These are phyloP conservation scores for Pyrenophora graminea DNA, from an alignment of 2,329 filamentous ascomycete species.

Conservation along the genomic window DNA sequence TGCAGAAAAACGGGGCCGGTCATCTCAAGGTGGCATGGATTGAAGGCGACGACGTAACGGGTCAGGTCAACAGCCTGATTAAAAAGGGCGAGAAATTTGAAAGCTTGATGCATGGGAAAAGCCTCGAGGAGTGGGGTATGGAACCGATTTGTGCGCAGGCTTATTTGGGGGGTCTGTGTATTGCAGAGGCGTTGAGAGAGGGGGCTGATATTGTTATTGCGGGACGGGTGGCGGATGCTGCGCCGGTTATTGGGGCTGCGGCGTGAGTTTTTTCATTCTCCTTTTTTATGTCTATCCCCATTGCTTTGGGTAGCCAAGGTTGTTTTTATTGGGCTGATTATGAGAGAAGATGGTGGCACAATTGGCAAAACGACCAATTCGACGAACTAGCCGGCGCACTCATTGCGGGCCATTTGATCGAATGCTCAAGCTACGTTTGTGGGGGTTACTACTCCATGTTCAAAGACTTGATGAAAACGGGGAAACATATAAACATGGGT, in stretches of 20 bases:
- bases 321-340: background rate
- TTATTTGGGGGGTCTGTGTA: constrained; percentile 25
- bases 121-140: constrained; percentile 41
- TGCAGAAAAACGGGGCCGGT: constrained; percentile 14
- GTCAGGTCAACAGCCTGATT: constrained; percentile 40
- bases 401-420: constrained; percentile 49
- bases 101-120: constrained; percentile 46
- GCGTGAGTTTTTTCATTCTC: constrained; percentile 17
- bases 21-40: constrained; percentile 30
- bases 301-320: too few relatives aligned
- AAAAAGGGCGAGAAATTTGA: constrained; percentile 45
- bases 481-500: constrained; percentile 40
- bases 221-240: constrained; percentile 37
- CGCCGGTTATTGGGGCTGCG: constrained; percentile 54
- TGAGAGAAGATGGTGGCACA: constrained; percentile 56
- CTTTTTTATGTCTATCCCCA: too few relatives aligned
- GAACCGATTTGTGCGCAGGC: constrained; percentile 27
- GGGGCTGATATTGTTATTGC: constrained; percentile 41
- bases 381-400: constrained; percentile 42
- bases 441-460: constrained; percentile 46
- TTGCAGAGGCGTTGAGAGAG: constrained; percentile 30
- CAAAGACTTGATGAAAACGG: constrained; percentile 42
- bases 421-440: constrained; percentile 45
- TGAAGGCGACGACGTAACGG: constrained; percentile 29
- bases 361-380: constrained; percentile 50